phyloP scores from a whole-genome alignment of 257 asterid genomes.

The Solanum raphanifolium region DNA sequence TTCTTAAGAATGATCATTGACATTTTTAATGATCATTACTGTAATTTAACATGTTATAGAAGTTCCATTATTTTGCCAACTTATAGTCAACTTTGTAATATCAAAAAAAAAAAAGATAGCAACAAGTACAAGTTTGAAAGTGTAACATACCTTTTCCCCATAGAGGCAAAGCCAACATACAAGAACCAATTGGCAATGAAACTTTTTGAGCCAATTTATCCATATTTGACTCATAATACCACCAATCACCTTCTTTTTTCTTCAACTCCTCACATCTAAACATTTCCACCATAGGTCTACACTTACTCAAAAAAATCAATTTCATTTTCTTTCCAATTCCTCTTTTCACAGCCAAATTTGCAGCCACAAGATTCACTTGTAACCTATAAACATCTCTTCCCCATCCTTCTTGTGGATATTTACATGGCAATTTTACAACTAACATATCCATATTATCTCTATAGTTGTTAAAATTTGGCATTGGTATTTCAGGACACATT shows the following conservation, averaged over 20 bases:
- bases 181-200: slow-evolving; percentile 73
- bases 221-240: slow-evolving; percentile 52
- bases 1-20: no score
- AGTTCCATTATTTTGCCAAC: no score
- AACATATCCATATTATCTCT: slow-evolving; percentile 39
- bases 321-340: slow-evolving; percentile 38
- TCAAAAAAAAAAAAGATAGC: not conserved
- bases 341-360: slow-evolving; percentile 50
- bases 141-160: slow-evolving; percentile 64
- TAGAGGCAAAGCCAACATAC: slow-evolving; percentile 78
- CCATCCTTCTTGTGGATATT: slow-evolving; percentile 46
- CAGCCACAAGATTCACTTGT: slow-evolving; percentile 64
- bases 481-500: slow-evolving; percentile 76
- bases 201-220: slow-evolving; percentile 50
- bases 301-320: slow-evolving; percentile 62
- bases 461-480: slow-evolving; percentile 40
- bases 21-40: not conserved
- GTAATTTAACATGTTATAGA: not conserved
- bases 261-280: slow-evolving; percentile 69
- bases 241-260: slow-evolving; percentile 74
- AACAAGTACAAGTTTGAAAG: not conserved
- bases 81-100: no score
- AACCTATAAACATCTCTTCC: slow-evolving; percentile 70
- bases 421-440: slow-evolving; percentile 68
- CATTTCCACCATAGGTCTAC: slow-evolving; percentile 71